phyloP scores from a whole-genome alignment of 768 basidiomycete species.

The Suillus tomentosus region DNA sequence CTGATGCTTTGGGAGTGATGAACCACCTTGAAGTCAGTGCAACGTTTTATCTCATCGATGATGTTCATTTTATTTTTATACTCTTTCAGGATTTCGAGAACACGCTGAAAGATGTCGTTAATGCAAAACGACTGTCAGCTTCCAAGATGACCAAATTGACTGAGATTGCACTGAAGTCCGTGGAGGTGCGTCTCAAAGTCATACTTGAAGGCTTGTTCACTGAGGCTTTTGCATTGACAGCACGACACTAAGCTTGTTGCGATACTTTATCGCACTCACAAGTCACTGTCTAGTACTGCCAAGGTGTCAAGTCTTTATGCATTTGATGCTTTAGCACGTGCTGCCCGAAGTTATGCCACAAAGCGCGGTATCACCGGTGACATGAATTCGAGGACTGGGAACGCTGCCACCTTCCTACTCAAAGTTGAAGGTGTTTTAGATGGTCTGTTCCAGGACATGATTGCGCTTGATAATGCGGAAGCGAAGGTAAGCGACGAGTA shows the following conservation, averaged over 20 bases:
- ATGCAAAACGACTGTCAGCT: constrained; percentile 80
- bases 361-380: constrained; percentile 66
- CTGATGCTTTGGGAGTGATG: constrained; percentile 37
- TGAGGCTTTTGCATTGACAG: constrained; percentile 40
- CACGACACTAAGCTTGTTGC: constrained; percentile 87
- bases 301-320: constrained; percentile 92
- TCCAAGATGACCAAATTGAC: constrained; percentile 82
- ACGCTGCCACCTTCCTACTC: constrained; percentile 79
- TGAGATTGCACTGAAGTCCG: constrained; percentile 72
- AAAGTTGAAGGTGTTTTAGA: constrained; percentile 92
- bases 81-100: constrained; percentile 72
- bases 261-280: constrained; percentile 86
- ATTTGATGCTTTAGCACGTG: constrained; percentile 91
- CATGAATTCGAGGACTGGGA: constrained; percentile 57
- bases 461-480: constrained; percentile 62
- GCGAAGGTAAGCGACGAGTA: constrained; percentile 74
- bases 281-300: constrained; percentile 60
- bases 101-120: constrained; percentile 78
- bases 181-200: constrained; percentile 58
- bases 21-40: constrained; percentile 42
- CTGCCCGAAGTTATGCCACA: constrained; percentile 65
- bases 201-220: not conserved
- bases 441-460: constrained; percentile 85
- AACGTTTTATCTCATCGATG: not conserved
- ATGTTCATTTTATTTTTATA: constrained; percentile 15